Evolutionary conservation across 495 filamentous ascomycete species (phyloP), one percentile per base, ranked within the genome.

Genomic region (Xylaria intraflava): DNA sequence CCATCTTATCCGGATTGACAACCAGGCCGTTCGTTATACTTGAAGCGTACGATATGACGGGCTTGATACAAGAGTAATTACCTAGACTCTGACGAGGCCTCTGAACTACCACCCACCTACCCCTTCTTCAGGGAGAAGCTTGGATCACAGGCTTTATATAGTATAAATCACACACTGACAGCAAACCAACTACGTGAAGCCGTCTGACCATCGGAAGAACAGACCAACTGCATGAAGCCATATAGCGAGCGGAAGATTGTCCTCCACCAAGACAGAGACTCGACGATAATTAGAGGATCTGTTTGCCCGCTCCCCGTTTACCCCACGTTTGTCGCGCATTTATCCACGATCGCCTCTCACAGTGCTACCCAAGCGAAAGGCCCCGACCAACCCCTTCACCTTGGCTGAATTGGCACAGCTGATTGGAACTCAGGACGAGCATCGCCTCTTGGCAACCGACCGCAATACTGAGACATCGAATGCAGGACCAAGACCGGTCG

Each of bases 401-500:
- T 53, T 44, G 53, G 57, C 45, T 49, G 62, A 54, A 60, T 51
- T 56, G 35, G 38, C 49, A 51, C 36, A 22, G 49, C 31, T 38
- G 19, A 29, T 39, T 41, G 22, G 42, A 56, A 45, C 57, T 45
- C 51, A 53, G 23, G 40, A 33, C 46, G 10, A 45, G 38, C 44
- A 57, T 55, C 46, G 48, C 57, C 44, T 60, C 65, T 65, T 65
- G 60, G 65, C 60, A 54, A 55, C 52, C 57, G 53, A 63, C 62
- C 54, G 43, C 50, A 54, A 57, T 61, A 57, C 50, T 40, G 27
- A 47, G 46, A 39, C 55, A 65, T 65, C 51, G 53, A 58, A 59
- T 43, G 55, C 49, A 27, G 56, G 51, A 59, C 64, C 64, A 65
- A 67, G 64, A 46, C 41, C 64, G 64, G 64, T 62, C 65, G 64